Base-by-base conservation (phyloP, 106 monocot species). In the Chionographis japonica region DNA sequence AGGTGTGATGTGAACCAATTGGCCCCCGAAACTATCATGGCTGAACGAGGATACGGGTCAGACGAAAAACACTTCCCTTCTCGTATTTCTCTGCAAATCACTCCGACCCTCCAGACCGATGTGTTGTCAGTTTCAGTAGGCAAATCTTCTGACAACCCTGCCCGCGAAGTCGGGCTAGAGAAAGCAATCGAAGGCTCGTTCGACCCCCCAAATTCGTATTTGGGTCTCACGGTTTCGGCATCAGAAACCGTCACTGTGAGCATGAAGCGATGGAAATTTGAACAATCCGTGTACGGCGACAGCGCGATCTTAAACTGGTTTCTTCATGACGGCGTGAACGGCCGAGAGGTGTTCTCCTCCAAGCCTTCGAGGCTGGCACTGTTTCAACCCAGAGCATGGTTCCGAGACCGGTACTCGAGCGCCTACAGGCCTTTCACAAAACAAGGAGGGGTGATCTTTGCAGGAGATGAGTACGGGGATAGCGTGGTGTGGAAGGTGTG, bases 241-340 rank as follows among this genome's bases (percentile, higher is more conserved):
- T 72, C 77, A 2, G 94, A 94, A 60, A 83, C 71, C 12, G 62
- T 85, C 15, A 85, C 75, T 4, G 65, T 72, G 75, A 76, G 58
- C 84, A 76, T 90, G 73, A 87, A 74, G 55, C 94, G 84, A 1
- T 94, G 94, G 90, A 94, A 87, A 56, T 90, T 90, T 53, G 94
- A 94, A 61, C 90, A 94, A 60, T 82, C 78, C 2, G 90, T 82
- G 5, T 39, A 73, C 12, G 90, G 87, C 3, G 40, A 66, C 61
- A 90, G 75, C 13, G 90, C 77, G 14, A 74, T 55, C 70, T 61
- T 94, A 38, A 75, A 85, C 38, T 94, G 94, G 87, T 90, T 74
- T 70, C 78, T 94, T 3, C 90, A 90, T 68, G 90, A 87, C 18
- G 82, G 78, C 17, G 55, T 71, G 6, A 80, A 80, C 20, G 94